These are phyloP conservation scores for Dryas alaskensis DNA, from an alignment of 306 rosid species.

Conservation along the genomic window DNA sequence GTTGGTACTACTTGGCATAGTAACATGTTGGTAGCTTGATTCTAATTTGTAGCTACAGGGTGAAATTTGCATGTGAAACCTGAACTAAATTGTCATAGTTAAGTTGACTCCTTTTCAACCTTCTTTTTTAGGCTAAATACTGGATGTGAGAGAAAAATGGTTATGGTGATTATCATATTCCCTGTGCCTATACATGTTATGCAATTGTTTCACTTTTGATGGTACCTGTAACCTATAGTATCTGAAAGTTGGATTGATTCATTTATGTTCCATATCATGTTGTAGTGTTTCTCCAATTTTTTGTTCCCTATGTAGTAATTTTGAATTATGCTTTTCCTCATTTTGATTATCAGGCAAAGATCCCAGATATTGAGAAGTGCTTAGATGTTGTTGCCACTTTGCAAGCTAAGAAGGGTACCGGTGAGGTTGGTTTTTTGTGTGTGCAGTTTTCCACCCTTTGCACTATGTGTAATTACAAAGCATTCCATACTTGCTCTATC, in stretches of 20 bases:
- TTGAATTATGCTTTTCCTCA: constrained; percentile 18
- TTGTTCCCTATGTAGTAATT: background rate
- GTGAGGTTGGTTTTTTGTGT: constrained; percentile 77
- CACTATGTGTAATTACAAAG: constrained; percentile 3
- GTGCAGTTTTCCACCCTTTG: constrained; percentile 5
- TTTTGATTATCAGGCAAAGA: constrained; percentile 71
- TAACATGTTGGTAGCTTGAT: background rate
- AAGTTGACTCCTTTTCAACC: background rate
- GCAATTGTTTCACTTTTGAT: background rate
- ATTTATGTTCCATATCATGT: background rate
- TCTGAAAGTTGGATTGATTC: background rate
- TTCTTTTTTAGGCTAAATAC: background rate
- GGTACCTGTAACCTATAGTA: background rate
- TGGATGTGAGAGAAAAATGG: background rate
- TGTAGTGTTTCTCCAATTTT: constrained; percentile 6
- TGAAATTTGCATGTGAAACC: background rate
- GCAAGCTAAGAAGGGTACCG: constrained; percentile 88
- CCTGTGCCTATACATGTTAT: background rate
- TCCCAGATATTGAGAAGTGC: constrained; percentile 94
- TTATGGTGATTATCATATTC: background rate
- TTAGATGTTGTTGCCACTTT: constrained; percentile 74
- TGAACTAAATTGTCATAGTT: background rate
- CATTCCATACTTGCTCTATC: constrained; percentile 3
- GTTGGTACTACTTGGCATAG: background rate
- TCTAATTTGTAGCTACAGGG: too few relatives aligned